phyloP scores from a whole-genome alignment of 208 protist genomes.

The Acanthamoeba healyi region DNA sequence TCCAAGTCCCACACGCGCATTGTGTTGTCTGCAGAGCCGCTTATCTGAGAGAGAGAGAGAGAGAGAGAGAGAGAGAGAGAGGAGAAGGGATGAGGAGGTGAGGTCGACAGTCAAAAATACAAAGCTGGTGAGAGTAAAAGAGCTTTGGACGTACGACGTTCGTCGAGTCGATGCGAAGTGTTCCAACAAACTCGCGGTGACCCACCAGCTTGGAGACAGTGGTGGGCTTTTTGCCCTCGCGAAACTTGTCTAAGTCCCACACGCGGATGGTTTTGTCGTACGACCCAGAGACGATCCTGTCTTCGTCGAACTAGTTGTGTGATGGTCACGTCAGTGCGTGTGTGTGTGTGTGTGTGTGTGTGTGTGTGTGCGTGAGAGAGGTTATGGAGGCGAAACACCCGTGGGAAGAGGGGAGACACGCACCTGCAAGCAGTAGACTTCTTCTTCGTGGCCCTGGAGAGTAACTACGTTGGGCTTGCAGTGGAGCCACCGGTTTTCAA shows the following conservation, averaged over 20 bases:
- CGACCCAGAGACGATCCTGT: conserved; percentile 37
- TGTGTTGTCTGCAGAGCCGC: conserved; percentile 40
- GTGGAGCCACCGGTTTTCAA: conserved; percentile 55
- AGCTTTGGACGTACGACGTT: background rate
- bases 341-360: too few species aligned
- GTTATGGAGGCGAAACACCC: too few species aligned
- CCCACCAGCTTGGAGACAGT: conserved; percentile 42
- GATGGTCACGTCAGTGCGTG: too few species aligned
- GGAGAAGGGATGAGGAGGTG: too few species aligned
- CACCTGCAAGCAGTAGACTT: conserved; percentile 51
- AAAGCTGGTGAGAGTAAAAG: background rate
- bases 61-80: background rate
- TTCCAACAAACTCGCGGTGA: conserved; percentile 38
- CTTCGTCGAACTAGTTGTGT: conserved; percentile 44
- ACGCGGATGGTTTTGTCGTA: conserved; percentile 52
- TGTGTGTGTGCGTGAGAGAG: too few species aligned
- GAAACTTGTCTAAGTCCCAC: conserved; percentile 12
- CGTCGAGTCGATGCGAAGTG: conserved; percentile 26
- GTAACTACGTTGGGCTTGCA: conserved; percentile 27
- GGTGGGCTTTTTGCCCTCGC: conserved; percentile 52
- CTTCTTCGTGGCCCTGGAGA: conserved; percentile 31
- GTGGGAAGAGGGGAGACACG: background rate
- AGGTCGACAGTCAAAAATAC: too few species aligned
- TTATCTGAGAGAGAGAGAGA: background rate
- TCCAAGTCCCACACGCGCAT: conserved; percentile 64